Conservation (phyloP, 1,139 yeast genomes). For the Schwanniomyces etchellsii region DNA sequence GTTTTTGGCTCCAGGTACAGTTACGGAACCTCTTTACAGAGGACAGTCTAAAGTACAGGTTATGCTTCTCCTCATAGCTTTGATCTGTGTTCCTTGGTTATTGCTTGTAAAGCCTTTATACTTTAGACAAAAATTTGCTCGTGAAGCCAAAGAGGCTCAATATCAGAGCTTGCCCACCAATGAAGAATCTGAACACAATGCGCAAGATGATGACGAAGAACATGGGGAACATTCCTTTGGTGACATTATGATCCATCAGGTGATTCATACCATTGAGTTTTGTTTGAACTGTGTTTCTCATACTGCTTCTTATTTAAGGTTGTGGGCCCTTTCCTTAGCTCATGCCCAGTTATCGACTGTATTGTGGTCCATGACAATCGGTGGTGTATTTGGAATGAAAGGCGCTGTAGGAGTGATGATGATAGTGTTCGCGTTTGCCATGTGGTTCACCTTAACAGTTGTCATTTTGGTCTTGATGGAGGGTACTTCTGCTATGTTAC, state of each 20-base stretch:
- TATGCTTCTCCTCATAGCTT: slow-evolving; percentile 52
- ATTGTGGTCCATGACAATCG: slow-evolving; percentile 75
- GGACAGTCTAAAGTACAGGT: slow-evolving; percentile 64
- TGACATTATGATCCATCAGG: slow-evolving; percentile 74
- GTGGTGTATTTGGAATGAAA: slow-evolving; percentile 45
- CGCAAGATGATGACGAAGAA: slow-evolving; percentile 31
- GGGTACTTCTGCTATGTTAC: slow-evolving; percentile 86
- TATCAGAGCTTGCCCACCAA: slow-evolving; percentile 24
- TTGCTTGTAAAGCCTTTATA: slow-evolving; percentile 62
- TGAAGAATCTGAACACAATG: slow-evolving; percentile 18
- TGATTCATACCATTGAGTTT: slow-evolving; percentile 74
- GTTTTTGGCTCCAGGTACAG: slow-evolving; percentile 73
- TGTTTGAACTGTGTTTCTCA: slow-evolving; percentile 76
- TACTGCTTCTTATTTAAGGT: slow-evolving; percentile 71
- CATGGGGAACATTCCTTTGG: slow-evolving; percentile 57
- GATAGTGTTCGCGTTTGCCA: slow-evolving; percentile 60
- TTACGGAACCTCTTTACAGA: slow-evolving; percentile 59
- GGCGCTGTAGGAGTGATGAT: slow-evolving; percentile 46
- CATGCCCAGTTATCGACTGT: slow-evolving; percentile 75
- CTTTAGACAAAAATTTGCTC: slow-evolving; percentile 28
- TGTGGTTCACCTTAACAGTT: slow-evolving; percentile 76
- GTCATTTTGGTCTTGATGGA: slow-evolving; percentile 76
- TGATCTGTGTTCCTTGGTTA: slow-evolving; percentile 73
- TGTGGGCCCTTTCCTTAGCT: slow-evolving; percentile 77
- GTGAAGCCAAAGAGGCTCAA: slow-evolving; percentile 34